Base-by-base conservation (phyloP, 2,329 filamentous ascomycete species). In the Zymoseptoria pseudotritici region DNA sequence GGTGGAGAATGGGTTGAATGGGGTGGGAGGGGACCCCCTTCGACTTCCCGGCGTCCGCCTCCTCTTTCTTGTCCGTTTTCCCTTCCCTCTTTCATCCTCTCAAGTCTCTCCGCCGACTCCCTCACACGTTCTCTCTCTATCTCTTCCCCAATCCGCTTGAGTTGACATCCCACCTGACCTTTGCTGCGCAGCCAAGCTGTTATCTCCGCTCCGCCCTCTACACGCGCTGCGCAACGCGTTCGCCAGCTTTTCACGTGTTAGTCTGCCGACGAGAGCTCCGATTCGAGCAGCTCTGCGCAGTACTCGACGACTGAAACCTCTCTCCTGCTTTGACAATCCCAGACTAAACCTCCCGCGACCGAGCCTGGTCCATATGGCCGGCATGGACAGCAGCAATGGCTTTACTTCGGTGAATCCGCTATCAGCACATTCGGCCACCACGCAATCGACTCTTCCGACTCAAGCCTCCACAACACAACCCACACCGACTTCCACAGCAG, bases 331-430 rank as follows among this genome's bases (percentile, higher is more conserved):
- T 57, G 57, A 51, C 29, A 55, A 61, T 36, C 36, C 51, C 22
- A 13, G 51, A 54, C 46, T 55, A 11, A 46, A 50, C 20, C 13
- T 50, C 55, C 11, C 53, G 19, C 51, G 21, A 20, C 60, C 51
- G 52, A 36, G 21, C 42, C 42, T 17, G 21, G n/a, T 29, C 56
- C 54, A 46, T 20, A 63, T 61, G 60, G 59, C 60, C 4, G 49
- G 60, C 55, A 56, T 62, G 68, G 56, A 70, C 64, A 21, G 68
- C 74, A 21, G 75, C 74, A 26, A 72, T 72, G 53, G 62, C 62
- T 68, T 69, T 59, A 67, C 66, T 13, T 65, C 66, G 21, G 63
- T 67, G 56, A 66, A 69, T 61, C 52, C 58, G 19, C 56, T 53
- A 21, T 54, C 49, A 21, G 8, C 52, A 53, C 56, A 55, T 8